phyloP scores from a whole-genome alignment of 2,329 filamentous ascomycete species.

The Cryphonectria japonica region DNA sequence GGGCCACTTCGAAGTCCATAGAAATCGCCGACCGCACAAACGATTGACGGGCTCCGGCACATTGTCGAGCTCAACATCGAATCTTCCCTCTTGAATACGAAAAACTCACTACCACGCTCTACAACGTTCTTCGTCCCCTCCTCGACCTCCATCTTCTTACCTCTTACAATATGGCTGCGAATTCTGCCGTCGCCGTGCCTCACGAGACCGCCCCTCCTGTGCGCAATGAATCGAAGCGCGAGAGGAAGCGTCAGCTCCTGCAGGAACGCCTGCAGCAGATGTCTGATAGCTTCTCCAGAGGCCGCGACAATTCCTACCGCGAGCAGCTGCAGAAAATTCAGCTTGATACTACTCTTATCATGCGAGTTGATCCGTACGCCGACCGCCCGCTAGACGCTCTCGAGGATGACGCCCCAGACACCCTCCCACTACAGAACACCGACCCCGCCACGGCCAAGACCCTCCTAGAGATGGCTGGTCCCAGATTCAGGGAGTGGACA shows the following conservation, averaged over 20 bases:
- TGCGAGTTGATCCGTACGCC: constrained; percentile 81
- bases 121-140: background rate
- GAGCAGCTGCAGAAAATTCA: constrained; percentile 92
- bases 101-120: background rate
- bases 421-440: constrained; percentile 43
- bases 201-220: constrained; percentile 23
- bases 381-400: constrained; percentile 50
- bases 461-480: constrained; percentile 76
- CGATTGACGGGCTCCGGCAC: background rate
- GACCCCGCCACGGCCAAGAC: constrained; percentile 49
- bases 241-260: constrained; percentile 84
- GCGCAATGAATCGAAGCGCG: constrained; percentile 70
- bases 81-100: background rate
- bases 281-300: constrained; percentile 76
- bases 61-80: background rate
- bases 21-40: background rate
- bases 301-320: constrained; percentile 82
- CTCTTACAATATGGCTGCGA: constrained; percentile 28
- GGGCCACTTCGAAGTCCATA: background rate
- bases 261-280: constrained; percentile 78
- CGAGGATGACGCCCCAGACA: constrained; percentile 33
- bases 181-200: constrained; percentile 18
- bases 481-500: constrained; percentile 82
- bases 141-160: background rate
- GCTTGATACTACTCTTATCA: constrained; percentile 83